Conservation (phyloP, 2,329 filamentous ascomycete species). For the Coleophoma cylindrospora region DNA sequence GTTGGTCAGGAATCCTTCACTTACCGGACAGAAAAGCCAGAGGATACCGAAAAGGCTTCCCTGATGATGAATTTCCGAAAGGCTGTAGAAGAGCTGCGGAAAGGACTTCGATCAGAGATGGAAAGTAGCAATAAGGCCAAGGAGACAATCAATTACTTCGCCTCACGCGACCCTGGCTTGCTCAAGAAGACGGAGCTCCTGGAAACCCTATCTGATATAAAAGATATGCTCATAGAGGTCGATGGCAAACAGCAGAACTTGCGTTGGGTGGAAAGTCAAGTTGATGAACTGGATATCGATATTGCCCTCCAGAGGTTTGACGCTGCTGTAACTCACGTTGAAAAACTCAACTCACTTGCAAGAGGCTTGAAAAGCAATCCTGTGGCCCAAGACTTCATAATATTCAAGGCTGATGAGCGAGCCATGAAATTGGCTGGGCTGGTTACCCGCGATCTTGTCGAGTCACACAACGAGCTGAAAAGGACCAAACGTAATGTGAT, state of each 20-base stretch:
- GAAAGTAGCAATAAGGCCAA: conserved; percentile 80
- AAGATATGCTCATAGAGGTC: conserved; percentile 89
- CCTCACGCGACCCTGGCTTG: conserved; percentile 69
- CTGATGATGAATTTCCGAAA: conserved; percentile 89
- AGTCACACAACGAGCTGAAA: conserved; percentile 69
- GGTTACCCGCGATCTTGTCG: conserved; percentile 71
- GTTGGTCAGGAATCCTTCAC: conserved; percentile 90
- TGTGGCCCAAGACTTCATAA: conserved; percentile 88
- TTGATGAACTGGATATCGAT: conserved; percentile 94
- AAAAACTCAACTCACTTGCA: conserved; percentile 76
- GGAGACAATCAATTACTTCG: conserved; percentile 83
- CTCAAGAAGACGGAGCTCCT: conserved; percentile 76
- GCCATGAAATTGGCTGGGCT: conserved; percentile 71
- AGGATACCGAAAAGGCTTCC: conserved; percentile 71
- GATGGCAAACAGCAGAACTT: conserved; percentile 96
- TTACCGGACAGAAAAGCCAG: conserved; percentile 81
- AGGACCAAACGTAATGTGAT: conserved; percentile 77
- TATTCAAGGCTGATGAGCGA: conserved; percentile 83
- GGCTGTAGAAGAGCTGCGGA: conserved; percentile 85
- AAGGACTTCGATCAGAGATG: conserved; percentile 78
- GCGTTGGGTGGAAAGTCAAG: conserved; percentile 90
- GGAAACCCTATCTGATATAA: conserved; percentile 71
- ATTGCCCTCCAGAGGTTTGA: conserved; percentile 90
- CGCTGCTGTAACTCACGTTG: conserved; percentile 74
- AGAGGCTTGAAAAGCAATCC: conserved; percentile 78